Conservation (phyloP, 768 basidiomycete genomes). For the Grammothele lineata region DNA sequence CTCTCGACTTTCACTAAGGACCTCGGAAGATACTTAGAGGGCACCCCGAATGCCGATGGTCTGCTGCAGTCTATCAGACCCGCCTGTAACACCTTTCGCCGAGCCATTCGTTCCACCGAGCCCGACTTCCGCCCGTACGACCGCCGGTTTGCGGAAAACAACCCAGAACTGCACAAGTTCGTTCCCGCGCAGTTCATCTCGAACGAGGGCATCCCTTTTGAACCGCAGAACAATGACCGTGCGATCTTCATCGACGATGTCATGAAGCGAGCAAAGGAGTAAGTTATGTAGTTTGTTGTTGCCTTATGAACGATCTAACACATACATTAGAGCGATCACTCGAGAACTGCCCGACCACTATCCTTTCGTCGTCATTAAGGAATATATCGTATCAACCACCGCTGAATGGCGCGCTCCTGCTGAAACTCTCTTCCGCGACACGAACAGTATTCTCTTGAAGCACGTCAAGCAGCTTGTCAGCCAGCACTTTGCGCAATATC, state of each 20-base stretch:
- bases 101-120: conserved; percentile 45
- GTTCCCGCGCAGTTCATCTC: conserved; percentile 13
- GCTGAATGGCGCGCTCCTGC: conserved; percentile 48
- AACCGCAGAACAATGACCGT: conserved; percentile 1
- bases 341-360: conserved; percentile 67
- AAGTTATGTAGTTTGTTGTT: conserved; percentile 16
- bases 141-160: not conserved
- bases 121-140: conserved; percentile 55
- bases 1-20: conserved; percentile 45
- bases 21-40: conserved; percentile 43
- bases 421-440: conserved; percentile 36
- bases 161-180: not conserved
- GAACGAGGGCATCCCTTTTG: conserved; percentile 17
- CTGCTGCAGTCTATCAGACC: conserved; percentile 54
- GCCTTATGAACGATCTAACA: not conserved
- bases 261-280: conserved; percentile 42
- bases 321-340: conserved; percentile 50
- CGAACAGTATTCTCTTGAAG: conserved; percentile 33
- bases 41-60: conserved; percentile 47
- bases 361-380: conserved; percentile 55
- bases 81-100: conserved; percentile 42
- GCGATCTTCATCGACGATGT: conserved; percentile 53
- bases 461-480: conserved; percentile 42
- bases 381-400: conserved; percentile 43
- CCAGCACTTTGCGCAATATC: conserved; percentile 45